Base-by-base conservation (phyloP, 2,329 filamentous ascomycete species). In the Malbranchea zuffiana region DNA sequence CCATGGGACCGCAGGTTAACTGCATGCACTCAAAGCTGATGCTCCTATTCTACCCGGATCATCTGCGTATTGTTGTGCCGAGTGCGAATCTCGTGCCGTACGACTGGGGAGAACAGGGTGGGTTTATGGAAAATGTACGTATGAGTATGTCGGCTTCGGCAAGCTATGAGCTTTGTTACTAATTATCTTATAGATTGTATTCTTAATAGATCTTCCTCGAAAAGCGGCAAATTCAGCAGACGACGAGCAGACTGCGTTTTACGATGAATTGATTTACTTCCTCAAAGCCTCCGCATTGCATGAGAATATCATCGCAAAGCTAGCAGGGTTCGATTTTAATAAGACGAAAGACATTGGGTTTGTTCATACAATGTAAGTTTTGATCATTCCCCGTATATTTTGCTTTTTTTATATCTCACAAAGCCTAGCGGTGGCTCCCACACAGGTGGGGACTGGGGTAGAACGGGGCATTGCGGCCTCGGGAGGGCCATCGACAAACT, bases 21-120 rank as follows among this genome's bases (percentile, higher is more conserved):
- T 78, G 71, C 49, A 94, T 96, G 86, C 90, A 96, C 59, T 93
- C 85, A 33, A 96, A 98, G 55, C 67, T 96, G 28, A 87, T 93
- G 71, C 61, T 96, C 1, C 68, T 96, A n/a, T 88, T 86, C 49
- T 83, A 85, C 48, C 62, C 72, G 0, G 62, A 62, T 1, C 78
- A 86, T 54, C 60, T 95, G 11, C 75, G 90, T 5, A 69, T 98
- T 29, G 88, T 81, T 1, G 67, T 96, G 2, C 86, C 90, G 0
- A 88, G 80, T 3, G 90, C 86, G 1, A 98, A 98, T 50, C 65
- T 95, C 32, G 78, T 82, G 8, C 69, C 75, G 5, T 85, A 82
- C 50, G 88, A 98, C 54, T 96, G 90, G 87, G 88, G 87, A 6
- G 84, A 92, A 55, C 71, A 69, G 2, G 83, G 83, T 5, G 83